Evolutionary conservation across 345 rosid species (phyloP).

Genomic region (Fremontodendron californicum): DNA sequence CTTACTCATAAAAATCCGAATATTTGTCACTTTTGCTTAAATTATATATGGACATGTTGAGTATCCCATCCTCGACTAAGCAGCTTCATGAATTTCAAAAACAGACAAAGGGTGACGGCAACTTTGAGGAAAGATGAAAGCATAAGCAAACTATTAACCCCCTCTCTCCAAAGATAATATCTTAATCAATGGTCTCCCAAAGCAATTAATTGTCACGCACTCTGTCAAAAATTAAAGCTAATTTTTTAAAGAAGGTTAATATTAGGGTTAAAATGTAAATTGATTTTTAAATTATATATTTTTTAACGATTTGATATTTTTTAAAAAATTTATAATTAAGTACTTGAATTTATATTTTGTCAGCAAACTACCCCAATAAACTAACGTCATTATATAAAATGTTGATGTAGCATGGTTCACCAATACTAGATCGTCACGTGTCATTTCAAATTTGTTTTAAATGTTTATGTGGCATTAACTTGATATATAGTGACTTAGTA

Average conservation of each 20-base stretch:
- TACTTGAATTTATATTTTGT: too few relatives aligned
- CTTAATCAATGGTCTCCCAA: background rate
- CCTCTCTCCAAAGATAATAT: background rate
- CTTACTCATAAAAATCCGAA: background rate
- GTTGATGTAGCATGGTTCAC: too few relatives aligned
- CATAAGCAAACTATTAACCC: background rate
- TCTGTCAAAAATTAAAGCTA: background rate
- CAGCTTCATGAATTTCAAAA: conserved; percentile 5
- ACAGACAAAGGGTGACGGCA: conserved; percentile 4
- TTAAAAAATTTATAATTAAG: too few relatives aligned
- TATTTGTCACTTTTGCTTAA: conserved; percentile 1
- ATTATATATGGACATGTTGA: background rate
- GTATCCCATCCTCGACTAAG: conserved; percentile 3
- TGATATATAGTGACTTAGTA: too few relatives aligned
- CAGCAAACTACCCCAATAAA: too few relatives aligned
- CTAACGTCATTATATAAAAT: too few relatives aligned
- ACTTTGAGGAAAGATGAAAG: background rate
- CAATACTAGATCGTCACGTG: too few relatives aligned
- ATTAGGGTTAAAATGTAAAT: too few relatives aligned
- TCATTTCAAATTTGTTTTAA: too few relatives aligned
- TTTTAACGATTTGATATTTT: too few relatives aligned
- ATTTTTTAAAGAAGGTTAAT: background rate
- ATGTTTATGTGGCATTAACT: too few relatives aligned
- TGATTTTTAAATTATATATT: too few relatives aligned
- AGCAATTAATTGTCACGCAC: background rate